These are phyloP conservation scores for Russula olivacea DNA, from an alignment of 768 basidiomycete species.

Conservation along the genomic window DNA sequence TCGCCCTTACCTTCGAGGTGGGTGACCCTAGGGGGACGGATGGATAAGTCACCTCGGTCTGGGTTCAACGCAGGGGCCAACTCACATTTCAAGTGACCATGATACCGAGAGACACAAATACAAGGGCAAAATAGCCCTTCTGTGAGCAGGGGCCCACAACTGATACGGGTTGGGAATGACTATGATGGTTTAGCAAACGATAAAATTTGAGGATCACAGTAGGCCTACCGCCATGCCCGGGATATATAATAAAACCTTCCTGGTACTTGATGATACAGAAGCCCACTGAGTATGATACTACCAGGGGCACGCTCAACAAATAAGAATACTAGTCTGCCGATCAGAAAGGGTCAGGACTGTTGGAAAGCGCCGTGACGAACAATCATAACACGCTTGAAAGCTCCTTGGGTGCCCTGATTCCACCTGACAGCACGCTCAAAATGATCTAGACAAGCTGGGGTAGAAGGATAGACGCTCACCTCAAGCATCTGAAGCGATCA, in stretches of 20 bases:
- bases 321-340: slow-evolving; percentile 57
- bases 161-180: slow-evolving; percentile 62
- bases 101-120: slow-evolving; percentile 55
- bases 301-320: slow-evolving; percentile 53
- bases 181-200: slow-evolving; percentile 28
- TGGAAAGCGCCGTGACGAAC: slow-evolving; percentile 37
- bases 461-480: slow-evolving; percentile 35
- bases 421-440: slow-evolving; percentile 41
- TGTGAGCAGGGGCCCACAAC: slow-evolving; percentile 47
- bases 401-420: slow-evolving; percentile 61
- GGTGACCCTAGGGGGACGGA: slow-evolving; percentile 48
- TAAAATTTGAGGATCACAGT: neutral
- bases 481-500: slow-evolving; percentile 70
- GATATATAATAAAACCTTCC: slow-evolving; percentile 51
- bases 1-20: slow-evolving; percentile 64
- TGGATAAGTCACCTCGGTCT: neutral
- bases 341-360: neutral
- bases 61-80: neutral
- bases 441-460: neutral
- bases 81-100: slow-evolving; percentile 76
- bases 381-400: slow-evolving; percentile 84
- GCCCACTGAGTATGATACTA: slow-evolving; percentile 55
- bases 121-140: slow-evolving; percentile 56
- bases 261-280: slow-evolving; percentile 68
- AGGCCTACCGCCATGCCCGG: slow-evolving; percentile 42